Evolutionary conservation across 225 moss, liverwort and hornwort species (phyloP), one percentile per base, ranked within the genome.

Genomic region (Sphagnum contortum): DNA sequence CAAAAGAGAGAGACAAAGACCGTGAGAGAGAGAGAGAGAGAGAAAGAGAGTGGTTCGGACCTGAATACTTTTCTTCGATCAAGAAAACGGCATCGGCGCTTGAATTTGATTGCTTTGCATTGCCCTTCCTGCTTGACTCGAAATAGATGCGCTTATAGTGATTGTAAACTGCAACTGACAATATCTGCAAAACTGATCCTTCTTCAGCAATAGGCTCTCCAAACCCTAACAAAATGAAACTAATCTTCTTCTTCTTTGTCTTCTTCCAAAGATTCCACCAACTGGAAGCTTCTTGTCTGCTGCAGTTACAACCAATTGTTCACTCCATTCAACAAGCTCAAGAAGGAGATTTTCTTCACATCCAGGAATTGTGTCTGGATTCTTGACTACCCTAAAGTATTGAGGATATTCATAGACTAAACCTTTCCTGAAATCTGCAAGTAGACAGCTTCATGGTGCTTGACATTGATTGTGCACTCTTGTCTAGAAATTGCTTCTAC

Each of bases 281-380:
- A n/a, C n/a, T n/a, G n/a, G n/a, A n/a, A 83, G 73, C 68, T 59
- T 75, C 69, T 76, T 73, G 73, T 84, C 81, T 12, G 69, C 73
- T 56, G 57, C 48, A 4, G 92, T 87, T 13, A 93, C 85, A 3
- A 90, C 90, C 68, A 98, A 60, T 13, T 87, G 88, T 48, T 87
- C 87, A 69, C 90, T 90, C 96, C 96, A 98, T 61, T 73, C 71
- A 0, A 81, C 85, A 60, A 98, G 90, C 73, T 98, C 90, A 71
- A 98, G 67, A 11, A 85, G 66, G 56, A 83, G 77, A 29, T 80
- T 77, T 57, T 82, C 85, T 50, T 76, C 78, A 29, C 29, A 29
- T 29, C 29, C 29, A 29, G 29, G 29, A 29, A 29, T 0, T 49
- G 75, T 78, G 3, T 73, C 74, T 48, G 14, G 6, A 44, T 81